Conservation (phyloP, 805 yeast genomes). For the Ogataea ramenticola region DNA sequence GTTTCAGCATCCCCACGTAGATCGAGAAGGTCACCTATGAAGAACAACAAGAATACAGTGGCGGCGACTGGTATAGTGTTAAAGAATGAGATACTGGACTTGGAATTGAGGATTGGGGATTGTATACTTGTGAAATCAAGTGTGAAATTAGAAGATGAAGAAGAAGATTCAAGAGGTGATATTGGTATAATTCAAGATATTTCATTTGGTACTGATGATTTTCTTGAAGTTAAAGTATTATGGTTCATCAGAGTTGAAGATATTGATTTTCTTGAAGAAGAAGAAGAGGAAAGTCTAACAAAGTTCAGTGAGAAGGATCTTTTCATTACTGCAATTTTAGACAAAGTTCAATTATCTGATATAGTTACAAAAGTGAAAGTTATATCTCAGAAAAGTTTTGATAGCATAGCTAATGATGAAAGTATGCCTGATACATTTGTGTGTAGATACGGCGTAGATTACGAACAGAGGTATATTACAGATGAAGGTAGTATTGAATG, state of each 20-base stretch:
- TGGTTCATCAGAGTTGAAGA: conserved; percentile 41
- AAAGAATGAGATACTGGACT: conserved; percentile 37
- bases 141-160: conserved; percentile 7
- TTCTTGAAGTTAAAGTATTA: conserved; percentile 40
- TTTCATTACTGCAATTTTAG: conserved; percentile 45
- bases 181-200: conserved; percentile 47
- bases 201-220: conserved; percentile 39
- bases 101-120: conserved; percentile 47
- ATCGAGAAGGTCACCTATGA: conserved; percentile 7
- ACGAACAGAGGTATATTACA: not conserved
- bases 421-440: conserved; percentile 31
- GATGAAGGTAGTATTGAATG: conserved; percentile 31
- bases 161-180: conserved; percentile 26
- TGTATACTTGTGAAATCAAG: conserved; percentile 31
- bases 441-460: conserved; percentile 22
- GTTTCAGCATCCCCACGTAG: conserved; percentile 16
- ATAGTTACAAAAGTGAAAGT: conserved; percentile 40
- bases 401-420: conserved; percentile 24
- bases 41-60: conserved; percentile 1
- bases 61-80: conserved; percentile 19
- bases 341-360: conserved; percentile 34
- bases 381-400: conserved; percentile 29
- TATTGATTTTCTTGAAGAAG: conserved; percentile 4
- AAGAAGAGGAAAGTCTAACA: too few relatives aligned
- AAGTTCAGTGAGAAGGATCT: conserved; percentile 34